phyloP scores from a whole-genome alignment of 345 rosid genomes.

The Reutealis trisperma region DNA sequence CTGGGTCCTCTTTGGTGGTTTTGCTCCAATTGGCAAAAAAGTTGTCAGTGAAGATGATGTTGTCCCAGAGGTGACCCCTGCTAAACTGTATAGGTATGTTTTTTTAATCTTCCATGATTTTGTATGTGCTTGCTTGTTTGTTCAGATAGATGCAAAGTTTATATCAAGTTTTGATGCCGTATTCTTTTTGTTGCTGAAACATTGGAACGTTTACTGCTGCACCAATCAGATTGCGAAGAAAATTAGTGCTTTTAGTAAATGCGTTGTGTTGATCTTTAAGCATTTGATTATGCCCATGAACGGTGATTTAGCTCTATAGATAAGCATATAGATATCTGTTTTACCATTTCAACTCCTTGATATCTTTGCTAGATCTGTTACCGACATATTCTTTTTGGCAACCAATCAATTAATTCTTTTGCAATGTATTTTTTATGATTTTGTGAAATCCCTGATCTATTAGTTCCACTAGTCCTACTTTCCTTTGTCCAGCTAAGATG shows the following conservation, averaged over 20 bases:
- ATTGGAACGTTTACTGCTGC: not conserved
- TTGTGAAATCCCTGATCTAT: not conserved
- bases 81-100: slow-evolving; percentile 72
- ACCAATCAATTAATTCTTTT: not conserved
- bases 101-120: slow-evolving; percentile 1
- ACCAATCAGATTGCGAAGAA: not conserved
- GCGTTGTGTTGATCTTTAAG: not conserved
- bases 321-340: not conserved
- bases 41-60: slow-evolving; percentile 75
- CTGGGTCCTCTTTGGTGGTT: slow-evolving; percentile 95
- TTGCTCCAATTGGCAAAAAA: slow-evolving; percentile 95
- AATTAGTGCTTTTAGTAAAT: not conserved
- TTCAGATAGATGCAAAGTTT: slow-evolving; percentile 6
- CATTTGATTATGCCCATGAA: not conserved
- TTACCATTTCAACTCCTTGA: not conserved
- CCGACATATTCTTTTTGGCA: not conserved
- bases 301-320: not conserved
- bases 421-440: not conserved
- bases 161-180: not conserved
- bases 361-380: not conserved
- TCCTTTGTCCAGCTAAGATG: not conserved
- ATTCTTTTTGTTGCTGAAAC: not conserved
- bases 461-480: not conserved
- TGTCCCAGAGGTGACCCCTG: slow-evolving; percentile 65
- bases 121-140: slow-evolving; percentile 22